Evolutionary conservation across 768 basidiomycete genomes (phyloP), one percentile per base, ranked within the genome.

Genomic region (Paxillus rubicundulus): DNA sequence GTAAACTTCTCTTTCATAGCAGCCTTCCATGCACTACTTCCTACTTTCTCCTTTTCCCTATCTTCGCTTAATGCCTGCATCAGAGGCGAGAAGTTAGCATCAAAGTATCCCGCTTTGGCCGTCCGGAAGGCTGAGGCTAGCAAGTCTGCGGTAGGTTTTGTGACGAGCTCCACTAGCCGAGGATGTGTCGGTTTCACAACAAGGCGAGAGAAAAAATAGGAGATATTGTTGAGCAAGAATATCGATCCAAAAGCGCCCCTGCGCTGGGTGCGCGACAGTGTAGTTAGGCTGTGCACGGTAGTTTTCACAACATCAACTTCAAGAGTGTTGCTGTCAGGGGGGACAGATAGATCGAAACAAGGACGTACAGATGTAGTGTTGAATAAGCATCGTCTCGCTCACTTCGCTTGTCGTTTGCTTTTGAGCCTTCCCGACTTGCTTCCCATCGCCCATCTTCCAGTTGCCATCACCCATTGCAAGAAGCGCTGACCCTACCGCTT

Each of bases 371-470:
- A 83, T 72, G 61, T 81, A 93, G 65, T 92, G 89, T 61, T 92
- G 86, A 20, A 91, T 70, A 10, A 92, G 74, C 16, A 77, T 70
- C 36, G 69, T 71, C 60, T 86, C 83, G 50, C 84, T 84, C 9
- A 74, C 75, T 28, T 82, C 85, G 4, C 72, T 74, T 1, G 71
- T 57, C 16, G 51, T 28, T 3, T 20, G 21, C 49, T 80, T 80
- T 7, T 68, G 55, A 2, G 63, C 65, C 58, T 81, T 82, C 24
- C 24, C 24, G 6, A 86, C 82, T 59, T 78, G 77, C 18, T 88
- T 77, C 5, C 89, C 89, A 54, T 89, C 89, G 4, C 91, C 91
- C 90, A 93, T 92, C 69, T 82, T 89, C 91, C 91, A 92, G 58
- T 92, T 92, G 9, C 91, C 91, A 54, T 93, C 90, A 0, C 91